Evolutionary conservation across 768 basidiomycete genomes (phyloP), one percentile per base, ranked within the genome.

Genomic region (Coprinopsis marcescibilis): DNA sequence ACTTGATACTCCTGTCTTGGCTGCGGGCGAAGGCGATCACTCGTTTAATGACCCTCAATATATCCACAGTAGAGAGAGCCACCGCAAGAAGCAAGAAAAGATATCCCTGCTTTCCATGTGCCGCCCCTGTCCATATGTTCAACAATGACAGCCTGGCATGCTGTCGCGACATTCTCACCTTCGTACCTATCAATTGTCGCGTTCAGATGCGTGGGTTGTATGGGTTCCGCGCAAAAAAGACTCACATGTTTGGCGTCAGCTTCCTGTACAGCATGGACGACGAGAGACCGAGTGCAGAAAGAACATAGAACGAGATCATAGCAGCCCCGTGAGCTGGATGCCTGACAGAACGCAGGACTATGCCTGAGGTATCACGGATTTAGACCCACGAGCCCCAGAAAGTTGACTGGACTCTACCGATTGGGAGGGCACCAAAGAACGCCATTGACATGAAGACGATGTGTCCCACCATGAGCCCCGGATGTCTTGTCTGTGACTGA

Each of bases 391-490:
- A n/a, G 38, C 26, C 43, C 27, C 11, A 17, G 15, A 26, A 32
- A 37, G 35, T 35, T 23, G 34, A 24, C 44, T 12, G 30, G 57
- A 55, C 61, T 80, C 57, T 60, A 93, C 92, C 81, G 35, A 82
- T 72, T 17, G 93, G 94, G 17, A 96, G 73, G 11, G 81, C 78
- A 12, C 80, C 75, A 57, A 96, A 92, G 65, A 90, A 95, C 13
- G 90, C 91, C 2, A 84, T 60, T 46, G 65, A 69, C 83, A 92
- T 87, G 55, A 79, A 76, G 3, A 82, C 45, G n/a, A 72, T 78
- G 62, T 96, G 94, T 2, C 81, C 60, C 33, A 75, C 67, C 70
- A 94, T 89, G 48, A 92, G 65, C 12, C 72, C 76, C n/a, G 82
- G 80, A 60, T 84, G 76, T 29, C 79, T 73, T 20, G 65, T 51